Conservation (phyloP, 148 eudicot species). For the Camellia japonica region DNA sequence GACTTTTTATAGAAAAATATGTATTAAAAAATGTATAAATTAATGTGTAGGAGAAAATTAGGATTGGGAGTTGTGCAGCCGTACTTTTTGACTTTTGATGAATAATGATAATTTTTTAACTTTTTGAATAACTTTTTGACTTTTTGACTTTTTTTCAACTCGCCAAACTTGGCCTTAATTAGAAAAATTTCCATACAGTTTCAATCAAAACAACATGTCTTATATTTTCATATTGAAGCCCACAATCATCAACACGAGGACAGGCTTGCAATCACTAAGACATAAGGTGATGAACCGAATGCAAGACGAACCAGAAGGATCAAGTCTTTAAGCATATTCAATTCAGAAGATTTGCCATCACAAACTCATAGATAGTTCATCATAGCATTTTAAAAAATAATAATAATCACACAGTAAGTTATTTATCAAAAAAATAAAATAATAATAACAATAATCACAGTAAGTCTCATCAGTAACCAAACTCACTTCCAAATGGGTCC, state of each 20-base stretch:
- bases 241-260: background rate
- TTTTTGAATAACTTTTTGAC: too few species aligned
- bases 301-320: background rate
- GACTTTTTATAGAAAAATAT: too few species aligned
- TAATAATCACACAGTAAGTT: background rate
- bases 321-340: background rate
- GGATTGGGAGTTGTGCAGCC: too few species aligned
- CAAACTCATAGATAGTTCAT: background rate
- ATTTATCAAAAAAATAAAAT: background rate
- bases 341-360: background rate
- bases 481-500: background rate
- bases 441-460: background rate
- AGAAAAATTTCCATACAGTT: background rate
- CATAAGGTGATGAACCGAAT: background rate
- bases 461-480: conserved; percentile 2
- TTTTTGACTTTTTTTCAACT: too few species aligned
- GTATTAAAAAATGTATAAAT: too few species aligned
- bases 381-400: too few species aligned
- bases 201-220: background rate
- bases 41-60: too few species aligned
- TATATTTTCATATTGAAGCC: background rate
- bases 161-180: too few species aligned
- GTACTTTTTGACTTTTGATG: too few species aligned
- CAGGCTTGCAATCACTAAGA: background rate
- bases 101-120: too few species aligned